Evolutionary conservation across 352 stramenopile species (phyloP), one percentile per base, ranked within the genome.

Genomic region (Pythium phragmitis): DNA sequence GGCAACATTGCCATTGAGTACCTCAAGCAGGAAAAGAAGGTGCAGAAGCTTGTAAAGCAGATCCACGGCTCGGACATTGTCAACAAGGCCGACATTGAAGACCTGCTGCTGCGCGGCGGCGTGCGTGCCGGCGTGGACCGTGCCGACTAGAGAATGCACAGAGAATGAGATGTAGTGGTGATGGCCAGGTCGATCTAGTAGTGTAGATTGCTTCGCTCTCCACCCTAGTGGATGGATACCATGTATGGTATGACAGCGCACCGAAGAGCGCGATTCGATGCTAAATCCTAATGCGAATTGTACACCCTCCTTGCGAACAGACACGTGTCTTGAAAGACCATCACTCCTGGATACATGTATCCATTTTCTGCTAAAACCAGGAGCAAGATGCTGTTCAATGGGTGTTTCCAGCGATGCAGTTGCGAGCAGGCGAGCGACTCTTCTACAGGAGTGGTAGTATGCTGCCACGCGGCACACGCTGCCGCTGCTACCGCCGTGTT

Each of bases 1-100:
- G 94, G 87, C 39, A 82, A 87, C 63, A 87, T 98, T 61, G 92
- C 93, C n/a, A 69, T 99, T 36, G 76, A 91, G 60, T 99, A 98
- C 75, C 79, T 98, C 56, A 92, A 98, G 71, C 92, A 97, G 65
- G 92, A 98, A 79, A 96, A 98, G 72, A 93, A 97, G 70, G 78
- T 99, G 34, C 75, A 91, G 56, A 69, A 83, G 39, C 77, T 98
- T 21, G 89, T 86, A 50, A 90, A 81, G 59, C 77, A 85, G 50
- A 78, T 84, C 72, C 80, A 72, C 21, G 63, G 62, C 47, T 89
- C 81, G 33, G 60, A 77, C 55, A 11, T 92, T 33, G 42, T 65
- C 3, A 70, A 88, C 72, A 82, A 84, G 63, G 72, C 77, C 49
- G 80, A 87, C 60, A 95, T 95, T 28, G 79, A 78, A 21, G 82